These are phyloP conservation scores for Termitomyces sp. DNA, from an alignment of 768 basidiomycete genomes.

Conservation along the genomic window DNA sequence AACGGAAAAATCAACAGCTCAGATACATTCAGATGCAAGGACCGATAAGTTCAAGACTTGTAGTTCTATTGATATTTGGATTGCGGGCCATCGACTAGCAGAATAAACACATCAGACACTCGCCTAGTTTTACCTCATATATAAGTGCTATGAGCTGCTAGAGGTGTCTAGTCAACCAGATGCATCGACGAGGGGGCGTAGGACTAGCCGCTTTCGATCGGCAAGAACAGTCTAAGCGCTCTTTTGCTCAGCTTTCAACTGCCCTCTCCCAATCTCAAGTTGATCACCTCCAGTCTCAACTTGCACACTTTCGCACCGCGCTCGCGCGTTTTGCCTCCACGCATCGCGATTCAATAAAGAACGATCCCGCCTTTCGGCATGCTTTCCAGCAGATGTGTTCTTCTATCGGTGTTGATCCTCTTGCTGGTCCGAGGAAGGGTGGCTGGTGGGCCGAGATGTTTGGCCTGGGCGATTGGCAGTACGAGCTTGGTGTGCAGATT, in stretches of 20 bases:
- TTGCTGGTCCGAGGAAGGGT: slow-evolving; percentile 78
- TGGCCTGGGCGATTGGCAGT: slow-evolving; percentile 90
- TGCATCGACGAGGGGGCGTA: slow-evolving; percentile 76
- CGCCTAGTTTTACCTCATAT: no score
- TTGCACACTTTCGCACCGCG: slow-evolving; percentile 78
- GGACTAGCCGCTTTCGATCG: slow-evolving; percentile 87
- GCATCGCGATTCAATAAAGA: slow-evolving; percentile 80
- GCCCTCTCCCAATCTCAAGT: slow-evolving; percentile 75
- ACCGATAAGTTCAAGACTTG: no score
- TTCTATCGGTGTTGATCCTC: slow-evolving; percentile 90
- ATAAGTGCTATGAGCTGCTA: not conserved
- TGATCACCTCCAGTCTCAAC: slow-evolving; percentile 72
- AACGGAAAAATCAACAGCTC: not conserved
- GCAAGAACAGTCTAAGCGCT: slow-evolving; percentile 76
- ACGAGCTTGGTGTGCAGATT: slow-evolving; percentile 92
- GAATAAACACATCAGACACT: not conserved
- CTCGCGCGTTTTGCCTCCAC: slow-evolving; percentile 75
- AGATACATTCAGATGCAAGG: not conserved
- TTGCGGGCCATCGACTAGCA: not conserved
- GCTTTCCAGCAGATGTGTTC: slow-evolving; percentile 96
- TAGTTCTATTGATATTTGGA: not conserved
- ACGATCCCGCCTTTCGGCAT: slow-evolving; percentile 83
- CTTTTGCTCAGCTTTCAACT: slow-evolving; percentile 77
- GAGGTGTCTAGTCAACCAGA: slow-evolving; percentile 17
- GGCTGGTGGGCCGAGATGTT: slow-evolving; percentile 92